phyloP scores from a whole-genome alignment of 2,329 filamentous ascomycete genomes.

The Apiospora phragmitis region DNA sequence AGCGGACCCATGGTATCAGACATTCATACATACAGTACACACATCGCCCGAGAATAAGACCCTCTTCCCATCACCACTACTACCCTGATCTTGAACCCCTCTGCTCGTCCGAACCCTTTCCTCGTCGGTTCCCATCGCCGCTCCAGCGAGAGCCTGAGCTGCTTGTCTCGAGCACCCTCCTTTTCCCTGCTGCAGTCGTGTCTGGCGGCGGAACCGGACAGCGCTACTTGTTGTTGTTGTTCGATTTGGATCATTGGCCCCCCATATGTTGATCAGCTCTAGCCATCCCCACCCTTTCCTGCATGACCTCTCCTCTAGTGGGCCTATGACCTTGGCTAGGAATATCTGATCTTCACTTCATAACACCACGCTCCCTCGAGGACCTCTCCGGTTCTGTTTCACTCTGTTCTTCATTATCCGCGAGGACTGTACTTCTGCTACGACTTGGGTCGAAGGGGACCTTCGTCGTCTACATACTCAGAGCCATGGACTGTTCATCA shows the following conservation, averaged over 20 bases:
- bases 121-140: background rate
- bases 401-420: slow-evolving; percentile 13
- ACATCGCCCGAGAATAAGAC: slow-evolving; percentile 31
- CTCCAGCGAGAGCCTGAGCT: background rate
- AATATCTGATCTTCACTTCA: slow-evolving; percentile 25
- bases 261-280: slow-evolving; percentile 20
- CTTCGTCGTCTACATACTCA: background rate
- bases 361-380: slow-evolving; percentile 14
- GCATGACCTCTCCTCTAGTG: slow-evolving; percentile 23
- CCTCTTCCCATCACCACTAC: slow-evolving; percentile 29
- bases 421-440: slow-evolving; percentile 1
- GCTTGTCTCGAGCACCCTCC: slow-evolving; percentile 23
- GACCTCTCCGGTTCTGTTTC: slow-evolving; percentile 15
- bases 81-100: slow-evolving; percentile 32
- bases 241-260: slow-evolving; percentile 12
- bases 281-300: slow-evolving; percentile 23
- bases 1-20: slow-evolving; percentile 34
- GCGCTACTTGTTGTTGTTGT: slow-evolving; percentile 6
- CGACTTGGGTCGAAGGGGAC: background rate
- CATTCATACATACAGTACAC: slow-evolving; percentile 21
- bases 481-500: slow-evolving; percentile 44
- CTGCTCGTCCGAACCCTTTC: slow-evolving; percentile 24
- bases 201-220: slow-evolving; percentile 1
- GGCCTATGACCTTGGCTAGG: slow-evolving; percentile 24
- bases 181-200: slow-evolving; percentile 4